phyloP scores from a whole-genome alignment of 2,329 filamentous ascomycete genomes.

The Peltaster fructicola region DNA sequence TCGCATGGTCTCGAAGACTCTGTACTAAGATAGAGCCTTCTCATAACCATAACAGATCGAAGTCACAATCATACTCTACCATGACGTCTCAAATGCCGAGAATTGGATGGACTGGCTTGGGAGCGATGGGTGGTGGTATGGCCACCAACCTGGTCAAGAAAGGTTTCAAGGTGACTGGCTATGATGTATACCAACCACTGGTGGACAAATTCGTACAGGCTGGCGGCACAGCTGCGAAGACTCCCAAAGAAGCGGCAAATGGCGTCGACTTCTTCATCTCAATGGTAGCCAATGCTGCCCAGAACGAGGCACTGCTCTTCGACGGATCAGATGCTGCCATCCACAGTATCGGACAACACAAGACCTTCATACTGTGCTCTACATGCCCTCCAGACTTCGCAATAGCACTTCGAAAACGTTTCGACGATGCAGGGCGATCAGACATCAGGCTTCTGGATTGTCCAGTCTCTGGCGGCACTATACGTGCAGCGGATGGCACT shows the following conservation, averaged over 20 bases:
- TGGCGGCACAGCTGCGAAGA: slow-evolving; percentile 41
- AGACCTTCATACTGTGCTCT: slow-evolving; percentile 48
- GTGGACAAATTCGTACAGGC: slow-evolving; percentile 46
- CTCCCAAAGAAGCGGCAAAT: slow-evolving; percentile 43
- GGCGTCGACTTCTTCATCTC: slow-evolving; percentile 45
- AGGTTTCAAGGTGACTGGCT: slow-evolving; percentile 51
- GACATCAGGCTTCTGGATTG: slow-evolving; percentile 54
- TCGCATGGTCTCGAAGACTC: too few species aligned
- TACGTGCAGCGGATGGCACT: slow-evolving; percentile 51
- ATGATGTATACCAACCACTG: slow-evolving; percentile 50
- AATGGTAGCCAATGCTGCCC: slow-evolving; percentile 59
- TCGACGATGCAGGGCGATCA: slow-evolving; percentile 34
- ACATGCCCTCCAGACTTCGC: slow-evolving; percentile 53
- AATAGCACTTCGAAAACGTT: slow-evolving; percentile 38
- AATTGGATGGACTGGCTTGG: slow-evolving; percentile 49
- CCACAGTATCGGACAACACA: slow-evolving; percentile 35
- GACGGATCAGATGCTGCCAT: slow-evolving; percentile 37
- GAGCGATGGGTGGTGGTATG: slow-evolving; percentile 72
- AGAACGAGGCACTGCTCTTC: slow-evolving; percentile 49
- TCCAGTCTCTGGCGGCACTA: slow-evolving; percentile 54
- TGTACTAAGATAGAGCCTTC: too few species aligned
- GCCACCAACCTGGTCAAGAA: slow-evolving; percentile 52
- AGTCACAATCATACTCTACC: too few species aligned
- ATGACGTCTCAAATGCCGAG: too few species aligned
- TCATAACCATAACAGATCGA: too few species aligned